Conservation (phyloP, 192 early-diverging fungal genomes). For the Backusella mclennaniae region DNA sequence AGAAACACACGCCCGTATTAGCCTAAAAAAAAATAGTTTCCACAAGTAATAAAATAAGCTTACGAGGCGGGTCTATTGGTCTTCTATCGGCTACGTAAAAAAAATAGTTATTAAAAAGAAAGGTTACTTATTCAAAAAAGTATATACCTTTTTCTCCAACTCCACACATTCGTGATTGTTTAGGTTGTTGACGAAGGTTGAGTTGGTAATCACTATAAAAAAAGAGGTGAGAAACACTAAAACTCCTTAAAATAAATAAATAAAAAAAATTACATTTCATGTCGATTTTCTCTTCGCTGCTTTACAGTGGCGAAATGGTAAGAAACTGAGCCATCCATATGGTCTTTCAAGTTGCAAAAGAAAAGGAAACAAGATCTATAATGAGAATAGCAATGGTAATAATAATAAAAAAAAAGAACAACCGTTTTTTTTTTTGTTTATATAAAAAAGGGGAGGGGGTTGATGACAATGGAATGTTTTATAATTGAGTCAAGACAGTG, state of each 20-base stretch:
- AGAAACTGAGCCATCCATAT: constrained; percentile 42
- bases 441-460: neutral
- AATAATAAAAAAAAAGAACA: neutral
- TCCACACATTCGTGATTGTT: constrained; percentile 94
- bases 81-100: constrained; percentile 62
- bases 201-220: constrained; percentile 49
- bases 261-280: constrained; percentile 35
- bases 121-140: neutral
- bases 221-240: constrained; percentile 9
- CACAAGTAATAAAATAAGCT: neutral
- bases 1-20: neutral
- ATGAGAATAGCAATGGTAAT: neutral
- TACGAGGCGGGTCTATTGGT: constrained; percentile 77
- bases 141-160: constrained; percentile 84
- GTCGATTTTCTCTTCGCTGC: constrained; percentile 40
- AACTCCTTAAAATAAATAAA: neutral
- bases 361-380: neutral
- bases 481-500: neutral
- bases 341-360: neutral
- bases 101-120: neutral
- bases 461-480: neutral
- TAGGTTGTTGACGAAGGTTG: constrained; percentile 84
- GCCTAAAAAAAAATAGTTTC: neutral
- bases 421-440: no score
- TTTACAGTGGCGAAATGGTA: constrained; percentile 47